phyloP scores from a whole-genome alignment of 345 rosid species.

The Anacardium occidentale region DNA sequence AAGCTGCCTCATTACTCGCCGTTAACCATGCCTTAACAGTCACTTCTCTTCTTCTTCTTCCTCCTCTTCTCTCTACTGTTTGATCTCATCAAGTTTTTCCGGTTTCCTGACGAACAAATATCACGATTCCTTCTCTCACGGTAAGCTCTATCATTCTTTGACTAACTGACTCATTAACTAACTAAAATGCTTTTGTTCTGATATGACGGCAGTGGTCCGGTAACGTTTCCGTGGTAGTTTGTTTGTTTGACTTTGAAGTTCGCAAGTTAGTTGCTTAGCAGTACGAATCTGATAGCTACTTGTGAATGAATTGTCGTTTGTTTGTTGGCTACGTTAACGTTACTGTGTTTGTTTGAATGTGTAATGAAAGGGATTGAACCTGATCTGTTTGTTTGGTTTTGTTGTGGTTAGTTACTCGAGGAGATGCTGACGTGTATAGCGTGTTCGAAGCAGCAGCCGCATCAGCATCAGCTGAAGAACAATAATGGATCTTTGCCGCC shows the following conservation, averaged over 20 bases:
- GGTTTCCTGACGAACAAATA: not conserved
- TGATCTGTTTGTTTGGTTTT: constrained; percentile 21
- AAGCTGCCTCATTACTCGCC: constrained; percentile 2
- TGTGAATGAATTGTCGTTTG: too few relatives aligned
- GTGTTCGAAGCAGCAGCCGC: constrained; percentile 69
- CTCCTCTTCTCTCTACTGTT: constrained; percentile 1
- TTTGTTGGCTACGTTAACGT: not conserved
- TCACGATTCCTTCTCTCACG: too few relatives aligned
- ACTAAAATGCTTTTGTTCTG: too few relatives aligned
- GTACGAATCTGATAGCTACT: not conserved
- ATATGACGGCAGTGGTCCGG: too few relatives aligned
- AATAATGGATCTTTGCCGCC: constrained; percentile 52
- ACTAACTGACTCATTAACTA: too few relatives aligned
- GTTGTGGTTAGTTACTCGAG: constrained; percentile 24
- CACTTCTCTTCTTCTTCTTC: constrained; percentile 18
- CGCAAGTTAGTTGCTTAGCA: not conserved
- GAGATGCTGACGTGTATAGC: constrained; percentile 89
- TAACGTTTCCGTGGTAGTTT: not conserved
- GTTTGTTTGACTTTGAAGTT: not conserved
- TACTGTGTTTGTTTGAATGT: not conserved
- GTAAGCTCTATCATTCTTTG: too few relatives aligned
- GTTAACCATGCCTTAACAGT: constrained; percentile 36
- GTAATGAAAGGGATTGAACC: constrained; percentile 8
- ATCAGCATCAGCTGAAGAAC: constrained; percentile 18
- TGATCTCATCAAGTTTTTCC: constrained; percentile 8